Base-by-base conservation (phyloP, 768 basidiomycete genomes). In the Porpolomopsis calyptriformis region DNA sequence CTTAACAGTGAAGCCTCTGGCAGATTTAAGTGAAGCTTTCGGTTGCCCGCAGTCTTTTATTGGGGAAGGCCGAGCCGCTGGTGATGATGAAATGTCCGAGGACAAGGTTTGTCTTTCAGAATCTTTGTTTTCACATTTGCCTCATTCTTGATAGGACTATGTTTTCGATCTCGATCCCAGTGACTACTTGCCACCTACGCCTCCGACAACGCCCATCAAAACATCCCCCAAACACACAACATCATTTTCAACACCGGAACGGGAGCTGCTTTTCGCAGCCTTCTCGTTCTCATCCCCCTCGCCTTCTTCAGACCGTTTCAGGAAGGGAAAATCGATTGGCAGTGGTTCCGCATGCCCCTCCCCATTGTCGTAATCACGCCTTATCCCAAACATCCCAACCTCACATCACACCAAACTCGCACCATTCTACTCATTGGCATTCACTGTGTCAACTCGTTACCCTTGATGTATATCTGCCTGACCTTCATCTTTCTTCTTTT, bases 231-330 rank as follows among this genome's bases (percentile, higher is more conserved):
- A 51, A 45, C 65, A 64, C 38, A 46, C 59, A 43, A 65, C 60
- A 45, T 59, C 66, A 14, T 78, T 85, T 51, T 77, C 80, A 14
- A 85, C 85, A 3, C 85, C 85, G 3, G 81, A 87, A 55, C 77
- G 83, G 55, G 77, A 79, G 56, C 72, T 69, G 49, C 79, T 80
- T 49, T 85, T 83, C 58, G 70, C 82, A 18, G 72, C 82, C 3
- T 88, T 88, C 58, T 86, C 85, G 2, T 88, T 88, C 65, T 73
- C 78, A 12, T 80, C 83, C 1, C 85, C 85, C 5, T 81, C 81
- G 1, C 77, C 76, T 8, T 68, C 76, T 1, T 71, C 73, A 43
- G 64, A 74, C 47, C 77, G 78, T 45, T 73, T 72, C 62, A 71
- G 63, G 55, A 66, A 71, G 57, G 60, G 62, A 18, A 66, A 61